A percentile compares a stretch with the other conserved stretches of the same genome.
These are phyloP conservation scores for Vanrija sp. DNA, from an alignment of 1,284 basidiomycete species.

Conservation along the genomic window DNA sequence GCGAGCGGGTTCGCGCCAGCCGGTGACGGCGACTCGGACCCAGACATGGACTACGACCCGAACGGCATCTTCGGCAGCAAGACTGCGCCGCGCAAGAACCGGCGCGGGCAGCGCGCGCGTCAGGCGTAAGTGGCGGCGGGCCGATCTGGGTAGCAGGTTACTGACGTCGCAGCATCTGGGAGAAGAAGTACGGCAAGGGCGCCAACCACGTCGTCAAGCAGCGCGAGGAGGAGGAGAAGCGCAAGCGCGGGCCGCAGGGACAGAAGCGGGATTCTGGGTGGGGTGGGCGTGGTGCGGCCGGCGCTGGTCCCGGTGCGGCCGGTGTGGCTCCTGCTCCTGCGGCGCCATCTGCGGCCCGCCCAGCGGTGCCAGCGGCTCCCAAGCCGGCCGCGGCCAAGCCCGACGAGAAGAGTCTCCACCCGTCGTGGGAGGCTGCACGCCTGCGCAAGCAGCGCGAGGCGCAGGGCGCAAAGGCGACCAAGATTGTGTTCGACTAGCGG, in stretches of 20 bases:
- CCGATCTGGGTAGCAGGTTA: too few species aligned
- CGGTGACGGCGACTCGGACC: constrained; percentile 69
- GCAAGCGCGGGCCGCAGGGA: constrained; percentile 6
- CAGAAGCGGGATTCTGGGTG: constrained; percentile 14
- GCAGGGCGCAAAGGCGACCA: constrained; percentile 49
- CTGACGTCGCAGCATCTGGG: constrained; percentile 72
- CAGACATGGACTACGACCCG: constrained; percentile 63
- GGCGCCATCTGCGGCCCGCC: not conserved
- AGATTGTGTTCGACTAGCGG: constrained; percentile 53
- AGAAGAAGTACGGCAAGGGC: constrained; percentile 86
- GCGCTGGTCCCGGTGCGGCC: not conserved
- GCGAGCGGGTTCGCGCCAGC: constrained; percentile 73
- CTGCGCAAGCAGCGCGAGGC: constrained; percentile 61
- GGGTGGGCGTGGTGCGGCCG: constrained; percentile 18
- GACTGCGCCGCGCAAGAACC: constrained; percentile 66
- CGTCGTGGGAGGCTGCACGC: constrained; percentile 88
- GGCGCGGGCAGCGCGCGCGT: constrained; percentile 84
- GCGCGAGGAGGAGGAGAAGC: constrained; percentile 29
- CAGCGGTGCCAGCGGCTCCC: constrained; percentile 12
- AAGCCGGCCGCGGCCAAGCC: not conserved
- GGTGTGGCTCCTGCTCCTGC: constrained; percentile 1
- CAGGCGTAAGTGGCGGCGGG: constrained; percentile 65
- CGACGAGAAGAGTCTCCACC: constrained; percentile 62
- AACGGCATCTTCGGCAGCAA: constrained; percentile 53
- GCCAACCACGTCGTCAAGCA: constrained; percentile 85